A percentile compares a stretch with the other conserved stretches of the same genome.
These are phyloP conservation scores for Zygosaccharomyces rouxii DNA, from an alignment of 805 yeast genomes.

Conservation along the genomic window DNA sequence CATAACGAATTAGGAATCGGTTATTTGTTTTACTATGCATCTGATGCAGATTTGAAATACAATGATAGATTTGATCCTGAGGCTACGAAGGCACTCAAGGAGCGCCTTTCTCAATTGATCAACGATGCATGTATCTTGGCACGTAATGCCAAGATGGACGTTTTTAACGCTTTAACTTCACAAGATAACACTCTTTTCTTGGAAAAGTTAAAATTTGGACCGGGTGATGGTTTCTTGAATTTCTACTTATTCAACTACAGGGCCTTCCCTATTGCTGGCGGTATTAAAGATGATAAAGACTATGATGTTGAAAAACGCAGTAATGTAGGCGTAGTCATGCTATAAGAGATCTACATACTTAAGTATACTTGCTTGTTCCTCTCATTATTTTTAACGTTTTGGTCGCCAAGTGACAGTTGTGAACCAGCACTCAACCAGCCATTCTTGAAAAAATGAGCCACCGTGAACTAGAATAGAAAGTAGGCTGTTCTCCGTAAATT, in stretches of 20 bases:
- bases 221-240: constrained; percentile 89
- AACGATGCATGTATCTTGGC: constrained; percentile 75
- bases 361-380: neutral
- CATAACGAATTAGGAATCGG: constrained; percentile 78
- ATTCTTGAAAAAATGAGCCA: too few relatives aligned
- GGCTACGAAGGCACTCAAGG: constrained; percentile 44
- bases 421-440: too few relatives aligned
- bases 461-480: too few relatives aligned
- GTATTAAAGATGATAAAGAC: constrained; percentile 55
- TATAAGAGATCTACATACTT: constrained; percentile 26
- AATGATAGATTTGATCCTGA: constrained; percentile 38
- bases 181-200: constrained; percentile 86
- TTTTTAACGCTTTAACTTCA: constrained; percentile 85
- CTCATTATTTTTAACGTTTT: neutral
- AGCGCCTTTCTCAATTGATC: constrained; percentile 58
- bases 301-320: constrained; percentile 55
- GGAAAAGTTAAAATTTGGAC: constrained; percentile 79
- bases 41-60: constrained; percentile 52
- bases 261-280: constrained; percentile 78
- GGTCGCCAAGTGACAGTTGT: neutral
- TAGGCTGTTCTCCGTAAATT: too few relatives aligned
- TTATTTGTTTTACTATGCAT: constrained; percentile 83
- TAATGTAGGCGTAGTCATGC: constrained; percentile 87
- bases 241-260: constrained; percentile 89
- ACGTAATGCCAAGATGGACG: constrained; percentile 67